Evolutionary conservation across 768 basidiomycete genomes (phyloP).

Genomic region (Lactarius hengduanensis): DNA sequence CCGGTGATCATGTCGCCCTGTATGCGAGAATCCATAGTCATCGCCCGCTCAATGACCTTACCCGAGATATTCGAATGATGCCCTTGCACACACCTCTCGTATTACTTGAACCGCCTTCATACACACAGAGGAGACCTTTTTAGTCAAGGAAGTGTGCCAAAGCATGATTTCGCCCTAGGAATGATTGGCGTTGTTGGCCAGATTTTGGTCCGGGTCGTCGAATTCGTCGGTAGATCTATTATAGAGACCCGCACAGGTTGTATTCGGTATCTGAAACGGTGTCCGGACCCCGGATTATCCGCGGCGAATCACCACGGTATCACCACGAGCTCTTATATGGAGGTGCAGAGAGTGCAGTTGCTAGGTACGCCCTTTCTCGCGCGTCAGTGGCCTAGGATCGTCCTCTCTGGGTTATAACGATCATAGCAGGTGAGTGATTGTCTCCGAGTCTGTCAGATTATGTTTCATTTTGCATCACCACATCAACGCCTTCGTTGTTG

Average conservation of each 20-base stretch:
- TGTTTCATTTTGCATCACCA: background rate
- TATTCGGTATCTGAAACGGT: background rate
- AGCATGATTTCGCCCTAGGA: background rate
- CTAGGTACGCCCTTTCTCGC: background rate
- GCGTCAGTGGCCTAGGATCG: background rate
- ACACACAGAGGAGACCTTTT: background rate
- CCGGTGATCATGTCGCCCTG: background rate
- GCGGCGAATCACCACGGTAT: conserved; percentile 10
- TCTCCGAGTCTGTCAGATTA: background rate
- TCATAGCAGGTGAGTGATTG: background rate
- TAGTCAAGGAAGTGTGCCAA: background rate
- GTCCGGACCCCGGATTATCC: conserved; percentile 1
- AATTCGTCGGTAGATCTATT: background rate
- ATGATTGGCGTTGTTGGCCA: background rate
- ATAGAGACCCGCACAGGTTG: background rate
- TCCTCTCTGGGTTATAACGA: background rate
- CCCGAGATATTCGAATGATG: background rate
- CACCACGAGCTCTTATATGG: background rate
- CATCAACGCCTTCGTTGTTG: background rate
- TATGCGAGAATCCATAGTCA: background rate
- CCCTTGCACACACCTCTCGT: background rate
- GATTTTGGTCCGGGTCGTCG: background rate
- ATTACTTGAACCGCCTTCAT: too few relatives aligned
- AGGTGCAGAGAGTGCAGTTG: background rate
- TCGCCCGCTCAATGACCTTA: background rate